Conservation (phyloP, 441 rosid species). For the Dalechampia spathulata region DNA sequence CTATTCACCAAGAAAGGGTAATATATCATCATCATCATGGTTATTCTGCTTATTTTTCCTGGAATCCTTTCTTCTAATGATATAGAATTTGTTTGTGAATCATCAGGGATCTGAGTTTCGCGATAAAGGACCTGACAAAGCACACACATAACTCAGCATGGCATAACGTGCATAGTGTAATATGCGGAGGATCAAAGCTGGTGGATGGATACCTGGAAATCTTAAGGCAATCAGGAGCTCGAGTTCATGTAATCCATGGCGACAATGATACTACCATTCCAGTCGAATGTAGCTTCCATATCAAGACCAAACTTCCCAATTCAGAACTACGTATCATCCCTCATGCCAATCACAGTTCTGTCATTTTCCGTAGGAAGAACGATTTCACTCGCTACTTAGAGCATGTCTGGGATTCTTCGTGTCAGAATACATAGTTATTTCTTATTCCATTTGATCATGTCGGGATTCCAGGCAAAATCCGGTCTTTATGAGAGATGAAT, state of each 20-base stretch:
- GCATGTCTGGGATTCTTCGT: not conserved
- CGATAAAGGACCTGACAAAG: conserved; percentile 38
- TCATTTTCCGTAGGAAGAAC: conserved; percentile 45
- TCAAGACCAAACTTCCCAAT: conserved; percentile 38
- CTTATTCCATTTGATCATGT: too few species aligned
- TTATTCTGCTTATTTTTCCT: not conserved
- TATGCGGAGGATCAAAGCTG: conserved; percentile 67
- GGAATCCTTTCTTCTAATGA: not conserved
- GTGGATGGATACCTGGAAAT: conserved; percentile 41
- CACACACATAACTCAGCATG: conserved; percentile 86
- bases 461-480: too few species aligned
- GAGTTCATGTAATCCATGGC: conserved; percentile 53
- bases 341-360: conserved; percentile 39
- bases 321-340: conserved; percentile 36
- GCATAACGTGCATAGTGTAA: conserved; percentile 75
- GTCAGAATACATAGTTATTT: too few species aligned
- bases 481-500: too few species aligned
- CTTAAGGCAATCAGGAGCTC: conserved; percentile 25
- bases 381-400: conserved; percentile 8
- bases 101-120: conserved; percentile 48
- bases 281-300: conserved; percentile 41
- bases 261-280: conserved; percentile 44
- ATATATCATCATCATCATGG: not conserved
- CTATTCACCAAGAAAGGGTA: conserved; percentile 51
- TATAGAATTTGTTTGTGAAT: too few species aligned